Evolutionary conservation across 2,329 filamentous ascomycete species (phyloP).

Genomic region (Ascochyta koolunga): DNA sequence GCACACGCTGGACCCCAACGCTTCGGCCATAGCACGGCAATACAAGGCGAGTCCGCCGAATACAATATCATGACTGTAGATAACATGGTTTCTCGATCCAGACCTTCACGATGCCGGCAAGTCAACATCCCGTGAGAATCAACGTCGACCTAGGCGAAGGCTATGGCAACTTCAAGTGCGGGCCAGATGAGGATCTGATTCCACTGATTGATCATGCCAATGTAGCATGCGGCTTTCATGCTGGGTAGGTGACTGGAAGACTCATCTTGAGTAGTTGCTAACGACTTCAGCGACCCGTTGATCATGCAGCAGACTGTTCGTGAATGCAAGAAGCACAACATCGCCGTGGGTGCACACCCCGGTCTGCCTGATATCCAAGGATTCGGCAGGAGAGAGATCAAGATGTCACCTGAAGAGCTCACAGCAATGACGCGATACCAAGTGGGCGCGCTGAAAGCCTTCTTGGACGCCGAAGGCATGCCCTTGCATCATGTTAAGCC

Average conservation of each 20-base stretch:
- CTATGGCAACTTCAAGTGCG: constrained; percentile 58
- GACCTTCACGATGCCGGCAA: constrained; percentile 51
- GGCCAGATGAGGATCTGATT: constrained; percentile 66
- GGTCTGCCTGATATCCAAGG: constrained; percentile 69
- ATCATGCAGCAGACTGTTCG: constrained; percentile 68
- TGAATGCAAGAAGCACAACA: constrained; percentile 62
- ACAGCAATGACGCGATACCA: constrained; percentile 67
- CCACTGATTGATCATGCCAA: constrained; percentile 68
- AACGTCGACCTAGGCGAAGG: constrained; percentile 62
- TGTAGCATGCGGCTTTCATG: constrained; percentile 66
- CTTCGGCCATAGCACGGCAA: constrained; percentile 16
- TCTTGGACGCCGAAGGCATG: constrained; percentile 63
- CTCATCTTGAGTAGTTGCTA: background rate
- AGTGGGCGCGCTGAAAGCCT: constrained; percentile 66
- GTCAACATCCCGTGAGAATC: constrained; percentile 60
- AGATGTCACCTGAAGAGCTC: constrained; percentile 62
- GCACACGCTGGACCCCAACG: constrained; percentile 11
- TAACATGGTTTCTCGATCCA: background rate
- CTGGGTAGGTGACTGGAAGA: constrained; percentile 33
- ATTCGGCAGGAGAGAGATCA: constrained; percentile 68
- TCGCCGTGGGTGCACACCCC: constrained; percentile 67
- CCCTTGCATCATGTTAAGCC: constrained; percentile 67
- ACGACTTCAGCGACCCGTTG: constrained; percentile 57
- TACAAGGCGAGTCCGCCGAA: background rate
- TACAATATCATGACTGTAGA: background rate